A percentile compares a stretch with the other conserved stretches of the same genome.
Conservation (phyloP, 176 grass and related monocot genomes). For the Pontederia crassipes region DNA sequence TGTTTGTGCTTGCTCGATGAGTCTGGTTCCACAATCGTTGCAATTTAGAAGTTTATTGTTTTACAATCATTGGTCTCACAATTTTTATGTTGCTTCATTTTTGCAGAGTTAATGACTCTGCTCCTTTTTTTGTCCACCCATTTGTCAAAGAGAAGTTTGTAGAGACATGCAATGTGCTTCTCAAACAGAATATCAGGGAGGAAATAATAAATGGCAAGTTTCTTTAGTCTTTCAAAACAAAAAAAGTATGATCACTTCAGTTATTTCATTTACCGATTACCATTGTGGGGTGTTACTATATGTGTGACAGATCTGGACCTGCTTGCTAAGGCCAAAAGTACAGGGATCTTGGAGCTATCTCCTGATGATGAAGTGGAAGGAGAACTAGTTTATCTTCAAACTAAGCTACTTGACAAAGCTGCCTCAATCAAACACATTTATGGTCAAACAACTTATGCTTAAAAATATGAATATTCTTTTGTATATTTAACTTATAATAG, state of each 20-base stretch:
- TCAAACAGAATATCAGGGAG: slow-evolving; percentile 32
- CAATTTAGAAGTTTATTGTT: no score
- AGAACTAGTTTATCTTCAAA: slow-evolving; percentile 81
- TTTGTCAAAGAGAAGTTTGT: slow-evolving; percentile 67
- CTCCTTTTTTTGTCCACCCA: slow-evolving; percentile 54
- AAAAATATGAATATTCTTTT: background rate
- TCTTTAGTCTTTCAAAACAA: no score
- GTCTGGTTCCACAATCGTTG: no score
- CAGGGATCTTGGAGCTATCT: slow-evolving; percentile 51
- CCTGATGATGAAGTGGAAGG: slow-evolving; percentile 97
- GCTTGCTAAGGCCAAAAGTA: slow-evolving; percentile 42
- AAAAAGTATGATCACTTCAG: no score
- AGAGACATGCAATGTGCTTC: slow-evolving; percentile 25
- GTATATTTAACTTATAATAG: background rate
- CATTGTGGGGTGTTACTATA: slow-evolving; percentile 19
- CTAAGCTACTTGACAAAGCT: slow-evolving; percentile 76
- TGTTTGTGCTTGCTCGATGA: no score
- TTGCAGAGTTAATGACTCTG: slow-evolving; percentile 42
- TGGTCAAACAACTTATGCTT: slow-evolving; percentile 35
- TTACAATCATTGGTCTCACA: background rate
- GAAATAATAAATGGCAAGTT: slow-evolving; percentile 42
- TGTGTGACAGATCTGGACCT: slow-evolving; percentile 32
- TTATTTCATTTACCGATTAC: slow-evolving; percentile 1
- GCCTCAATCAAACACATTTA: slow-evolving; percentile 51
- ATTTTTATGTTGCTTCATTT: background rate